Evolutionary conservation across 73 alveolate genomes (phyloP).

Genomic region (Blepharisma stoltei): DNA sequence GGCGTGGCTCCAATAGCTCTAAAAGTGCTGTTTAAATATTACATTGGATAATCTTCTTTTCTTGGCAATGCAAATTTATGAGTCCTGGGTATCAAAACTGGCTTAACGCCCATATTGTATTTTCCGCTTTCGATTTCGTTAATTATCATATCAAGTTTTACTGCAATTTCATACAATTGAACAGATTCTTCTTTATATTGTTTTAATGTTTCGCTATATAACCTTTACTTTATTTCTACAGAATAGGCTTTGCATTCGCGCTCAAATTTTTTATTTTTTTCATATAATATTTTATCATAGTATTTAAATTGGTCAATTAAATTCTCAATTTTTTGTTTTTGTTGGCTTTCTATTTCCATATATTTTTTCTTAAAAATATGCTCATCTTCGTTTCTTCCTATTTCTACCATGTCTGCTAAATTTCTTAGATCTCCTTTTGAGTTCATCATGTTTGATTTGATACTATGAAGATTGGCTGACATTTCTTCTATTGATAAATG

Average conservation of each 20-base stretch:
- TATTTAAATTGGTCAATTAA: not conserved
- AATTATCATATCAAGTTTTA: not conserved
- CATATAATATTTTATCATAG: too few species aligned
- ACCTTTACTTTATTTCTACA: too few species aligned
- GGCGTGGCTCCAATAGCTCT: not conserved
- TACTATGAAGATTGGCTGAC: not conserved
- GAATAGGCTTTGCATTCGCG: too few species aligned
- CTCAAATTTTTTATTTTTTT: too few species aligned
- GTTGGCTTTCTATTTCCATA: not conserved
- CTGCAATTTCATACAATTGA: not conserved
- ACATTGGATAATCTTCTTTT: not conserved
- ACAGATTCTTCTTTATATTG: conserved; percentile 1
- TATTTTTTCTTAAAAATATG: not conserved
- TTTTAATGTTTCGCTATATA: not conserved
- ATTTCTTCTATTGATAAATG: conserved; percentile 5
- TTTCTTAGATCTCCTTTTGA: not conserved
- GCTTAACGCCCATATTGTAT: conserved; percentile 4
- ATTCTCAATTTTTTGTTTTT: not conserved
- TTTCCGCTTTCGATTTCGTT: conserved; percentile 3
- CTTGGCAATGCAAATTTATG: conserved; percentile 11
- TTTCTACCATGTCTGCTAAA: not conserved
- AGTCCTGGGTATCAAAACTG: conserved; percentile 7
- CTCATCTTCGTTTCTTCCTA: not conserved
- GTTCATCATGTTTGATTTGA: not conserved
- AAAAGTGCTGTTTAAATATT: not conserved